These are phyloP conservation scores for Penstemon newberryi DNA, from an alignment of 257 asterid species.

Conservation along the genomic window DNA sequence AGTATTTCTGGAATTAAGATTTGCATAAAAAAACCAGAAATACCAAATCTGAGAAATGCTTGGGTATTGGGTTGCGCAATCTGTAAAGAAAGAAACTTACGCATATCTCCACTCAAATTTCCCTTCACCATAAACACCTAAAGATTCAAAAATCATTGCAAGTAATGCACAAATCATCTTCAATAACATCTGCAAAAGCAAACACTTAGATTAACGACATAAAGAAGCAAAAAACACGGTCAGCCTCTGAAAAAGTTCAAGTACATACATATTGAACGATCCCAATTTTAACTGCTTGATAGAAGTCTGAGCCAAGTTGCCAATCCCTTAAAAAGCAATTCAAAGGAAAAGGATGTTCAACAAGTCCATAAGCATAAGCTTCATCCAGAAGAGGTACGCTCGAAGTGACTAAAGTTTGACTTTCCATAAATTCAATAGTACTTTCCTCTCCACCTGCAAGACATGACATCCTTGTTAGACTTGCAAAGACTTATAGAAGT, in stretches of 20 bases:
- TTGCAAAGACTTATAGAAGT: constrained; percentile 1
- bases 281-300: constrained; percentile 94
- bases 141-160: constrained; percentile 69
- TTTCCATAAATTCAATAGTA: constrained; percentile 90
- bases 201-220: constrained; percentile 15
- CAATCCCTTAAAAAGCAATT: constrained; percentile 69
- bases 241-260: constrained; percentile 24
- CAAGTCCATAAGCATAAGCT: constrained; percentile 91
- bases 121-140: constrained; percentile 94
- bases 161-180: constrained; percentile 91
- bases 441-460: constrained; percentile 86
- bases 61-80: background rate
- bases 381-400: constrained; percentile 85
- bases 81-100: constrained; percentile 48
- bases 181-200: constrained; percentile 73
- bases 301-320: constrained; percentile 89
- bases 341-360: constrained; percentile 92
- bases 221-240: constrained; percentile 13
- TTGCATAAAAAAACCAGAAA: background rate
- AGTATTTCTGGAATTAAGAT: background rate
- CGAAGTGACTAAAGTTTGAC: constrained; percentile 55
- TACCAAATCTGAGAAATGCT: background rate
- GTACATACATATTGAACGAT: constrained; percentile 87
- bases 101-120: constrained; percentile 94
- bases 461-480: constrained; percentile 22